Evolutionary conservation across 164 flowering plant species (phyloP).

Genomic region (Umbellularia californica): DNA sequence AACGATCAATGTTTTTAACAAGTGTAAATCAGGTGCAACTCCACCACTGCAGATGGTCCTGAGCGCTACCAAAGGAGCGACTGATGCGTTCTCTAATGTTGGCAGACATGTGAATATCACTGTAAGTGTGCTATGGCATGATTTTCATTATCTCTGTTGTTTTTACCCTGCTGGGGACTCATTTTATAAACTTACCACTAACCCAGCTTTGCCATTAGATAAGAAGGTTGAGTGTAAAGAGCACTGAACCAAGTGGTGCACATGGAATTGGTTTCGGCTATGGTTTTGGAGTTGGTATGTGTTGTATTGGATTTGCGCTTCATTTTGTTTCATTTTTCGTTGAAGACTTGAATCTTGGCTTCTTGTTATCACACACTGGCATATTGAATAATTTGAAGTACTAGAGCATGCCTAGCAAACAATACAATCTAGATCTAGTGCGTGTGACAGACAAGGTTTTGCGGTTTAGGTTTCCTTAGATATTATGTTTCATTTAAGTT

Average conservation of each 20-base stretch:
- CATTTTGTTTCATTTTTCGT: background rate
- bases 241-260: conserved; percentile 79
- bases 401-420: background rate
- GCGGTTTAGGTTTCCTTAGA: background rate
- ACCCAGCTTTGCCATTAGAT: conserved; percentile 35
- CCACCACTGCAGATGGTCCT: conserved; percentile 70
- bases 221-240: conserved; percentile 72
- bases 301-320: background rate
- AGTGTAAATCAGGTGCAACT: conserved; percentile 54
- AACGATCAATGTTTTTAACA: conserved; percentile 1
- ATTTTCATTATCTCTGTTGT: background rate
- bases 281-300: conserved; percentile 95
- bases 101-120: conserved; percentile 62
- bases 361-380: background rate
- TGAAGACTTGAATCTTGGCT: background rate
- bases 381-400: background rate
- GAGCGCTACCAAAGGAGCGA: conserved; percentile 89
- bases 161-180: background rate
- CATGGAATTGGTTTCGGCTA: conserved; percentile 95
- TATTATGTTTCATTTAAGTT: too few species aligned
- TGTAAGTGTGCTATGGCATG: conserved; percentile 35
- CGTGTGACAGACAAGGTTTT: background rate
- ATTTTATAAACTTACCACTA: too few species aligned
- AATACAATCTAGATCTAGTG: background rate
- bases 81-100: conserved; percentile 80